A percentile compares a stretch with the other conserved stretches of the same genome.
These are phyloP conservation scores for Diphasiastrum complanatum DNA, from an alignment of 83 land plant species.

Conservation along the genomic window DNA sequence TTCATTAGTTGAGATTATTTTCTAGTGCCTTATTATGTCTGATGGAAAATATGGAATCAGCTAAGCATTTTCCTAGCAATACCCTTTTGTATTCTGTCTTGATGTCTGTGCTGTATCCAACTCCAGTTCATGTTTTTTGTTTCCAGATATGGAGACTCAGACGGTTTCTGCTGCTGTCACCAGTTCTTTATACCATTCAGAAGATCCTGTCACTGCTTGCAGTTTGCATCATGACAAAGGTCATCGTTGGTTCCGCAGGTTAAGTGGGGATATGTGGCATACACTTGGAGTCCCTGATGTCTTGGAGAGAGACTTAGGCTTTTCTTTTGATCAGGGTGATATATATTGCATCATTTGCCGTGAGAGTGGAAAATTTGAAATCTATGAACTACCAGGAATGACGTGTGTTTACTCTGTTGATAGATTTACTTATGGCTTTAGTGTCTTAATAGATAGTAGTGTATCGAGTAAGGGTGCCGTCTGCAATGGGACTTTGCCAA, in stretches of 20 bases:
- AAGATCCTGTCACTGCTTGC: constrained; percentile 63
- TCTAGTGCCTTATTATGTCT: no score
- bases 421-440: constrained; percentile 69
- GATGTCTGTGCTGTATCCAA: no score
- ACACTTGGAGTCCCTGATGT: constrained; percentile 62
- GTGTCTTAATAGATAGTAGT: constrained; percentile 49
- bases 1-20: no score
- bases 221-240: constrained; percentile 93
- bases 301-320: constrained; percentile 56
- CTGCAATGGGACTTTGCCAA: no score
- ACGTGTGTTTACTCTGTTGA: constrained; percentile 72
- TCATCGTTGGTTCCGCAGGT: constrained; percentile 81
- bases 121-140: no score
- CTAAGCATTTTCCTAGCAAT: no score
- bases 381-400: constrained; percentile 83
- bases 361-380: constrained; percentile 70
- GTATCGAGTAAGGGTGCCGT: constrained; percentile 1
- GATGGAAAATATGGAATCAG: no score
- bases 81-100: no score
- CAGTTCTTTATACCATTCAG: constrained; percentile 35
- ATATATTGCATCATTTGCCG: constrained; percentile 81
- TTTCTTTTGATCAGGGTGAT: constrained; percentile 59
- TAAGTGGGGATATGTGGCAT: constrained; percentile 90
- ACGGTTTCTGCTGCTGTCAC: constrained; percentile 59
- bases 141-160: constrained; percentile 66